Conservation (phyloP, 75 land plant genomes). For the Picea glauca region DNA sequence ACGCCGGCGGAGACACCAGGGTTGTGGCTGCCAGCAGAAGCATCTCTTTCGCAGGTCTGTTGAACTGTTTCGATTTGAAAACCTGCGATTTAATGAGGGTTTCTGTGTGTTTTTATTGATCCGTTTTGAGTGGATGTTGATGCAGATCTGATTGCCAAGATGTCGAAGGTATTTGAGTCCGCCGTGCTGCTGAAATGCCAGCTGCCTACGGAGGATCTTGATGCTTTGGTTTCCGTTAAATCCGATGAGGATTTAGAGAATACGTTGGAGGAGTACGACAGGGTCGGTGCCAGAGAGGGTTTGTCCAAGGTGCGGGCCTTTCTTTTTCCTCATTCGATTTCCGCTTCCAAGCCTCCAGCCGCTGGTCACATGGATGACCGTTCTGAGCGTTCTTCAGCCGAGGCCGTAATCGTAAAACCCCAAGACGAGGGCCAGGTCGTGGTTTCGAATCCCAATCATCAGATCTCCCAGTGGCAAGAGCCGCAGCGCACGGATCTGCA, state of each 20-base stretch:
- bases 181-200: conserved; percentile 50
- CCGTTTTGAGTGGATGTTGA: background rate
- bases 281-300: background rate
- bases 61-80: background rate
- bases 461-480: too few relatives aligned
- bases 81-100: background rate
- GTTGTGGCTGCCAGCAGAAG: conserved; percentile 55
- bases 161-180: conserved; percentile 34
- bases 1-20: conserved; percentile 86
- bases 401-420: too few relatives aligned
- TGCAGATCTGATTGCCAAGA: conserved; percentile 51
- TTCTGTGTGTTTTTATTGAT: background rate
- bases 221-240: conserved; percentile 62
- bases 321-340: background rate
- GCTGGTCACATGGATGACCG: too few relatives aligned
- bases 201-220: conserved; percentile 68
- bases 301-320: background rate
- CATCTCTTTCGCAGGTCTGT: conserved; percentile 22
- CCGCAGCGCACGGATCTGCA: too few relatives aligned
- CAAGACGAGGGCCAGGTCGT: too few relatives aligned
- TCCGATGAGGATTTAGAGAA: conserved; percentile 70
- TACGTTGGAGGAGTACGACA: conserved; percentile 61
- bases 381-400: too few relatives aligned
- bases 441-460: too few relatives aligned
- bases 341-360: too few relatives aligned